These are phyloP conservation scores for Pilaira anomala DNA, from an alignment of 192 early-diverging fungal species.

Conservation along the genomic window DNA sequence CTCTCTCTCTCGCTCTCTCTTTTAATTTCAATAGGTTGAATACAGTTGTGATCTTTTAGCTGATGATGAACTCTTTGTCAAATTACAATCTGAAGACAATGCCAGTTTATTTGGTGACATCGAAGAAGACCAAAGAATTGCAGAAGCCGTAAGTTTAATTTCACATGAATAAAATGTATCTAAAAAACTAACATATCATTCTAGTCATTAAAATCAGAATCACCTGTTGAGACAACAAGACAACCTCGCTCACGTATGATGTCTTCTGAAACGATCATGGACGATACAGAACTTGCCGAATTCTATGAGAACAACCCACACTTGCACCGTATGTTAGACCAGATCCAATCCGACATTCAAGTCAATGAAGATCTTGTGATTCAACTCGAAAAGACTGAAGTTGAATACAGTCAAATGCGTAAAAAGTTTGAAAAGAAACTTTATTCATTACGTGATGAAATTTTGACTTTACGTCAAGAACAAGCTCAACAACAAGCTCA, in stretches of 20 bases:
- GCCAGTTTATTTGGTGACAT: constrained; percentile 15
- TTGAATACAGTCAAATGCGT: constrained; percentile 50
- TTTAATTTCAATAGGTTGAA: not conserved
- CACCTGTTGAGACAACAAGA: no score
- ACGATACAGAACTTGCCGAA: not conserved
- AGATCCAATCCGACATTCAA: constrained; percentile 54
- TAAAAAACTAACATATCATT: not conserved
- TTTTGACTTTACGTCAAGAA: constrained; percentile 49
- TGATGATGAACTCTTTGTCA: constrained; percentile 19
- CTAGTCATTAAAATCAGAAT: not conserved
- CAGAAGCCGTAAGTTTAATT: not conserved
- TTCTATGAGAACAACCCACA: constrained; percentile 17
- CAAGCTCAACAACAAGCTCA: constrained; percentile 21
- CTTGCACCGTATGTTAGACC: constrained; percentile 39
- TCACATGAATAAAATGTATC: not conserved
- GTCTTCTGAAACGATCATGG: constrained; percentile 1
- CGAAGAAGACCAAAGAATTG: not conserved
- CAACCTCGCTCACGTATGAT: not conserved
- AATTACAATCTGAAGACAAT: constrained; percentile 21
- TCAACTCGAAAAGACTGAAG: constrained; percentile 52
- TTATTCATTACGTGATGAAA: constrained; percentile 50
- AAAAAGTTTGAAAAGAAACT: constrained; percentile 68
- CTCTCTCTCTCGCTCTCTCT: not conserved
- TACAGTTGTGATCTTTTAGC: constrained; percentile 17
- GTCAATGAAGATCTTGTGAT: constrained; percentile 57